phyloP scores from a whole-genome alignment of 495 filamentous ascomycete genomes.

The Hyaloscypha variabilis region DNA sequence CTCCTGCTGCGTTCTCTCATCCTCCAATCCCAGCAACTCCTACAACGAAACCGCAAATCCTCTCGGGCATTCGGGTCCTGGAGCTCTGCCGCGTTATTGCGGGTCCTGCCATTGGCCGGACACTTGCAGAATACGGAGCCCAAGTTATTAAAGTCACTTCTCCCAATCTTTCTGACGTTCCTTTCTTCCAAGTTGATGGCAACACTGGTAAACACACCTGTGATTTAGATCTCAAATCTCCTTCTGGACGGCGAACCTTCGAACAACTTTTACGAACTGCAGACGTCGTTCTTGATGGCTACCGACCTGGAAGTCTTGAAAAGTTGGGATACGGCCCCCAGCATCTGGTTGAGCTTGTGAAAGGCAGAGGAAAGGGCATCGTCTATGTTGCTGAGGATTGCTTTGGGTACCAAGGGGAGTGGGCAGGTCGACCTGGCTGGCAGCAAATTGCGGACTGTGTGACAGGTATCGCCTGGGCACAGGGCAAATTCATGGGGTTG shows the following conservation, averaged over 20 bases:
- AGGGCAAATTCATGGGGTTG: slow-evolving; percentile 71
- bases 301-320: slow-evolving; percentile 67
- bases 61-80: slow-evolving; percentile 57
- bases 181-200: slow-evolving; percentile 80
- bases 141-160: slow-evolving; percentile 64
- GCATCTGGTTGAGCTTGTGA: slow-evolving; percentile 52
- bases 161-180: slow-evolving; percentile 68
- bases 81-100: slow-evolving; percentile 70
- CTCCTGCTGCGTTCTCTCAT: slow-evolving; percentile 55
- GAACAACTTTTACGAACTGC: slow-evolving; percentile 56
- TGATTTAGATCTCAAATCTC: slow-evolving; percentile 57
- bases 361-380: slow-evolving; percentile 59
- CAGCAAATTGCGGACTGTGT: slow-evolving; percentile 62
- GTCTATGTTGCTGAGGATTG: slow-evolving; percentile 76
- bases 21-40: slow-evolving; percentile 39
- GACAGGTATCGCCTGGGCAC: slow-evolving; percentile 71
- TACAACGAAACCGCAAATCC: slow-evolving; percentile 42
- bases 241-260: slow-evolving; percentile 56
- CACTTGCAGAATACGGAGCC: slow-evolving; percentile 68
- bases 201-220: slow-evolving; percentile 65
- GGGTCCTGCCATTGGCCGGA: slow-evolving; percentile 65
- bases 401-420: slow-evolving; percentile 60
- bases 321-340: slow-evolving; percentile 63
- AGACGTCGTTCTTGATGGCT: slow-evolving; percentile 67
- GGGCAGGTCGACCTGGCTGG: slow-evolving; percentile 55